A percentile compares a stretch with the other conserved stretches of the same genome.
Evolutionary conservation across 202 grass and related monocot species (phyloP).

Genomic region (Panicum virgatum): DNA sequence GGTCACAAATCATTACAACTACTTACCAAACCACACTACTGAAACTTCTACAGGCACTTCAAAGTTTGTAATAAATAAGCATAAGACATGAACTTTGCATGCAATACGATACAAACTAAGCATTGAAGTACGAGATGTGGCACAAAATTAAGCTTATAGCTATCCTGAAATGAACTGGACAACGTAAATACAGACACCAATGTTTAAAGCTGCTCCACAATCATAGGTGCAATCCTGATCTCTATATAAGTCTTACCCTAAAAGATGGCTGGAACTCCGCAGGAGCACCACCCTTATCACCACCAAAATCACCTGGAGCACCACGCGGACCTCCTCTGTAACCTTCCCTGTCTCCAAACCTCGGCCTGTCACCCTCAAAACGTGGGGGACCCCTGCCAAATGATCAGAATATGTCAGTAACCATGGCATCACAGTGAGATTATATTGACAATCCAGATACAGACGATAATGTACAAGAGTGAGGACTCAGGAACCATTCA

Average conservation of each 20-base stretch:
- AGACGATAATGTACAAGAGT: background rate
- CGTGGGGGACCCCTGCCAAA: constrained; percentile 53
- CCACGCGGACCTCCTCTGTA: constrained; percentile 55
- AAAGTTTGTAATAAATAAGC: background rate
- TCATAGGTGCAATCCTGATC: background rate
- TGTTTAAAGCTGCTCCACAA: background rate
- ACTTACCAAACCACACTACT: background rate
- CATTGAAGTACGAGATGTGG: background rate
- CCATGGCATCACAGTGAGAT: background rate
- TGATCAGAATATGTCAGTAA: background rate
- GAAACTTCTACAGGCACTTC: background rate
- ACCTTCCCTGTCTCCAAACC: constrained; percentile 65
- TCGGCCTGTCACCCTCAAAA: constrained; percentile 63
- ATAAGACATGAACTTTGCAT: background rate
- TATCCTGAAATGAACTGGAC: background rate
- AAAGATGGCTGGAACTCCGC: constrained; percentile 76
- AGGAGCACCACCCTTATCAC: constrained; percentile 64
- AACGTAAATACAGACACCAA: background rate
- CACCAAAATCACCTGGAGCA: constrained; percentile 51
- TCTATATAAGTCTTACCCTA: constrained; percentile 49
- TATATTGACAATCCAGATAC: background rate
- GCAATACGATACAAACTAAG: background rate
- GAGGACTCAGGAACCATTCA: background rate
- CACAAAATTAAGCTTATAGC: background rate
- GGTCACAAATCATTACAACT: background rate